Evolutionary conservation across 225 moss, liverwort and hornwort species (phyloP), one percentile per base, ranked within the genome.

Genomic region (Polytrichum commune): DNA sequence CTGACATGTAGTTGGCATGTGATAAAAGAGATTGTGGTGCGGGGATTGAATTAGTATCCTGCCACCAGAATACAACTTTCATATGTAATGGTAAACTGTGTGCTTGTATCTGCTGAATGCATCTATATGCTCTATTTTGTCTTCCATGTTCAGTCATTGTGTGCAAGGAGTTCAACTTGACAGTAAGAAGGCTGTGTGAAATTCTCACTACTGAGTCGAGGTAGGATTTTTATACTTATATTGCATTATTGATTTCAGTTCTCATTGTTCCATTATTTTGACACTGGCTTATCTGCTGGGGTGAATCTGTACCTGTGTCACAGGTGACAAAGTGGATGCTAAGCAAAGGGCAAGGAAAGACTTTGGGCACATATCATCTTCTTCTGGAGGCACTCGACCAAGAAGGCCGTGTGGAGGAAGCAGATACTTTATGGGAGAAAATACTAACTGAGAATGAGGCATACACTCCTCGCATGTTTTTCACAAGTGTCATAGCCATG

Each of bases 271-370:
- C 10, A 22, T 22, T 7, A 5, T 28, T 62, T 16, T 8, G 13
- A n/a, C 29, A 22, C 20, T 66, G 65, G 28, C 46, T 46, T 46
- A 46, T 46, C 46, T 46, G 46, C 46, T 16, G 46, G 46, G 46
- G 46, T 46, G 46, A 13, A 46, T 46, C 46, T 46, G 46, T 13
- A 46, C 46, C 16, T 27, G 19, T 55, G 63, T 3, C 61, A 56
- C 89, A 97, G 97, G 84, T 98, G 23, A 77, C 85, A 7, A 98
- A 98, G 74, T 98, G 98, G 95, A 95, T 98, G 95, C 74, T 98
- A 24, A 94, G 94, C 69, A 93, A 98, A 79, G 98, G 95, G 69
- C 95, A 93, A 92, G 93, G 89, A 29, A 90, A 81, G 80, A 98
- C 98, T 38, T 70, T 95, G 79, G 91, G 81, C 25, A 90, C 95